These are phyloP conservation scores for Diplotaxis tenuifolia DNA, from an alignment of 345 rosid species.

Conservation along the genomic window DNA sequence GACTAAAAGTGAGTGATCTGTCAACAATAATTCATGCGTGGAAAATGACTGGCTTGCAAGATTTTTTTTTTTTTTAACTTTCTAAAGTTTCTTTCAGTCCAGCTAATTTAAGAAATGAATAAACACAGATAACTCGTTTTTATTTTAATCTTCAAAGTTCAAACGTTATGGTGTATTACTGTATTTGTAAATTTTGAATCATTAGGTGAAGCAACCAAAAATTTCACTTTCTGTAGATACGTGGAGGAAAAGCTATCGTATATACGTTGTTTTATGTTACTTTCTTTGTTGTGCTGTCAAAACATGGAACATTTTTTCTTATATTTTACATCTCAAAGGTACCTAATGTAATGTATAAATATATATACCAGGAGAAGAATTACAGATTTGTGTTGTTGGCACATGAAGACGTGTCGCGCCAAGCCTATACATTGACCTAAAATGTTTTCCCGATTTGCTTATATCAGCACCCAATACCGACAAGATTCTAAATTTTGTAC, in stretches of 20 bases:
- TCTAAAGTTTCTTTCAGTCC: neutral
- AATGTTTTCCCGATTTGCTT: constrained; percentile 16
- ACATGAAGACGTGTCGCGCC: constrained; percentile 19
- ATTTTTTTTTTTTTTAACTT: neutral
- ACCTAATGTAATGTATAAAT: constrained; percentile 25
- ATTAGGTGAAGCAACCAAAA: constrained; percentile 8
- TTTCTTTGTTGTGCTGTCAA: constrained; percentile 36
- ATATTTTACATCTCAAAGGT: neutral
- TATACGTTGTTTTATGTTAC: constrained; percentile 22
- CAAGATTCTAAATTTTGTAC: neutral
- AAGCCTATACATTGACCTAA: constrained; percentile 16
- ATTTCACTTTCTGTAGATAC: neutral
- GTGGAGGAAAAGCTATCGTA: constrained; percentile 13
- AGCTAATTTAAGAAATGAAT: neutral
- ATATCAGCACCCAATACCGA: constrained; percentile 26
- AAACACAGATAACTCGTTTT: constrained; percentile 4
- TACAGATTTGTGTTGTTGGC: constrained; percentile 19
- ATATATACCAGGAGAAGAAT: neutral
- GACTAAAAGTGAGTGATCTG: neutral
- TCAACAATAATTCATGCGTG: constrained; percentile 5
- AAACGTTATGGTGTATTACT: too few relatives aligned
- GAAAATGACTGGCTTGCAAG: neutral
- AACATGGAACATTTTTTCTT: neutral
- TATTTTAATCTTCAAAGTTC: constrained; percentile 1
- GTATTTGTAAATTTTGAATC: neutral